Evolutionary conservation across 169 alveolate genomes (phyloP).

Genomic region (Cryptosporidium muris): DNA sequence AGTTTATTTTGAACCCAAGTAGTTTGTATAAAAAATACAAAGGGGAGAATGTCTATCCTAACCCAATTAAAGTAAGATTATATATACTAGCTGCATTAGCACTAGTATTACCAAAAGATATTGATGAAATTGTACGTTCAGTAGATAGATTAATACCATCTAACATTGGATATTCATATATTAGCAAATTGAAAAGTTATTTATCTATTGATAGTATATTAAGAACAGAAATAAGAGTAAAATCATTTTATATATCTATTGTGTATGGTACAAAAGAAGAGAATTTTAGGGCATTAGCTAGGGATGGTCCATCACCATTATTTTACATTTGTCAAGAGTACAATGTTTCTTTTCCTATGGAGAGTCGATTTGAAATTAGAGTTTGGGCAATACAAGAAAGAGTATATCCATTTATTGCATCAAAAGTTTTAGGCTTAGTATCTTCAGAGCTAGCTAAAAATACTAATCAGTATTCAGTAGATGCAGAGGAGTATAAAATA

Average conservation of each 20-base stretch:
- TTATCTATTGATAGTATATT: slow-evolving; percentile 32
- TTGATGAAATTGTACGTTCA: background rate
- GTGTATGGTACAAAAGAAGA: slow-evolving; percentile 67
- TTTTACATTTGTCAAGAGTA: slow-evolving; percentile 80
- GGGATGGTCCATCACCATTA: slow-evolving; percentile 76
- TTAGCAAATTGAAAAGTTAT: slow-evolving; percentile 30
- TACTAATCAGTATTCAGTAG: background rate
- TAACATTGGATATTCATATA: background rate
- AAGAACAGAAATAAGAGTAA: slow-evolving; percentile 32
- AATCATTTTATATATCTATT: slow-evolving; percentile 61
- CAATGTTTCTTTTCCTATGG: slow-evolving; percentile 83
- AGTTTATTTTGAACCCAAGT: slow-evolving; percentile 21
- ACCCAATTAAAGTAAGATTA: slow-evolving; percentile 80
- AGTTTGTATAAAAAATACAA: slow-evolving; percentile 72
- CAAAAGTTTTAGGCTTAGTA: slow-evolving; percentile 40
- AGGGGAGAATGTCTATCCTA: slow-evolving; percentile 80
- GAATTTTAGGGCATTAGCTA: slow-evolving; percentile 50
- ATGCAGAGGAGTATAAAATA: slow-evolving; percentile 5
- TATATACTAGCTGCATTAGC: slow-evolving; percentile 76
- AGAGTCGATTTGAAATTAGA: slow-evolving; percentile 78
- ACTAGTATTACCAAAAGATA: slow-evolving; percentile 24
- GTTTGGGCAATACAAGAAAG: slow-evolving; percentile 75
- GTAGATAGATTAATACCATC: slow-evolving; percentile 4
- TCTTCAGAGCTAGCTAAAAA: background rate
- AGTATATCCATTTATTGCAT: slow-evolving; percentile 62